These are phyloP conservation scores for Psidium guajava DNA, from an alignment of 345 rosid genomes.

Conservation along the genomic window DNA sequence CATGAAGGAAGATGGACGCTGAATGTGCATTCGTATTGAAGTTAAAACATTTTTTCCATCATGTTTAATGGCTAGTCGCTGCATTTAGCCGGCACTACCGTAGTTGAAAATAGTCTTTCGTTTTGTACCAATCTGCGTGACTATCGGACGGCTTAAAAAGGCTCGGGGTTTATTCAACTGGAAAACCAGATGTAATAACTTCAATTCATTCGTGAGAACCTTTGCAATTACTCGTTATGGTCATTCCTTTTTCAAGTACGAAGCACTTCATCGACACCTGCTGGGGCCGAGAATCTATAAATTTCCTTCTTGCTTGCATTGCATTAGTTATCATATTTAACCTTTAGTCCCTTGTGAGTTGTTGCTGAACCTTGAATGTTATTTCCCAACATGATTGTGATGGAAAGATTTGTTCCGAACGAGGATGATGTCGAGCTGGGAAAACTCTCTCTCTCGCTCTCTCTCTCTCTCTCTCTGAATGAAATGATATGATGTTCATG, in stretches of 20 bases:
- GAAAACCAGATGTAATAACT: neutral
- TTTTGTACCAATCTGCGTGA: neutral
- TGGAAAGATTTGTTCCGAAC: neutral
- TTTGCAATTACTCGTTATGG: neutral
- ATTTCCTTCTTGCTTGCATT: neutral
- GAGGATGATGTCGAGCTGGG: neutral
- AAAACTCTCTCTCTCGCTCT: neutral
- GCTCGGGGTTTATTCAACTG: neutral
- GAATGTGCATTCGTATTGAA: neutral
- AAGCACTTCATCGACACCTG: neutral
- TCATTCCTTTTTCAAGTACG: neutral
- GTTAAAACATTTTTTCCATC: neutral
- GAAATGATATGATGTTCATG: neutral
- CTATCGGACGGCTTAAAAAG: neutral
- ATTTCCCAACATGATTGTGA: neutral
- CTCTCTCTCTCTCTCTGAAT: neutral
- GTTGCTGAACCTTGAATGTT: neutral
- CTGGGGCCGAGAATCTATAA: neutral
- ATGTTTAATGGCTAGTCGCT: neutral
- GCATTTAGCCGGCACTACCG: neutral
- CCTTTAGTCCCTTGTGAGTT: too few relatives aligned
- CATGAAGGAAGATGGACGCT: neutral
- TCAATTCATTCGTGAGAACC: neutral
- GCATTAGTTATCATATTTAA: neutral
- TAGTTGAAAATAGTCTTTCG: neutral